These are phyloP conservation scores for Lathyrus oleraceus DNA, from an alignment of 306 rosid genomes.

Conservation along the genomic window DNA sequence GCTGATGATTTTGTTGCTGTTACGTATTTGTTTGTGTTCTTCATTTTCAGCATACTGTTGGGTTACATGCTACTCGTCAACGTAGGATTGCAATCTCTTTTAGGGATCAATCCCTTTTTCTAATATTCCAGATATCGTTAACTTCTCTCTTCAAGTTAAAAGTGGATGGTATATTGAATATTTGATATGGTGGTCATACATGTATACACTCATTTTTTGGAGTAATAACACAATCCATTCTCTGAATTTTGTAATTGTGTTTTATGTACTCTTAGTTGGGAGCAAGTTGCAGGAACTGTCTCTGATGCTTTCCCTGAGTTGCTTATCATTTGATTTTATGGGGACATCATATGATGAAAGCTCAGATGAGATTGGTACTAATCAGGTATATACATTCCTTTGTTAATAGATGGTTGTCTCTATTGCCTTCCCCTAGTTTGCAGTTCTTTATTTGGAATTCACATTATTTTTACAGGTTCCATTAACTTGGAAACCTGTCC, in stretches of 20 bases:
- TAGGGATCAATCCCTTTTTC: slow-evolving; percentile 47
- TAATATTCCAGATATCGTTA: slow-evolving; percentile 50
- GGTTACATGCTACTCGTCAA: slow-evolving; percentile 48
- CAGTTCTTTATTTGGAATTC: slow-evolving; percentile 29
- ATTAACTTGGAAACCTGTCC: slow-evolving; percentile 42
- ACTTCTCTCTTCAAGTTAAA: slow-evolving; percentile 47
- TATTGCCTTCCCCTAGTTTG: slow-evolving; percentile 12
- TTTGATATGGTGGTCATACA: slow-evolving; percentile 17
- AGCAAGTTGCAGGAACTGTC: slow-evolving; percentile 54
- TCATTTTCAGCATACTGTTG: slow-evolving; percentile 43
- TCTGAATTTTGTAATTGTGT: slow-evolving; percentile 29
- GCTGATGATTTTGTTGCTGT: slow-evolving; percentile 28
- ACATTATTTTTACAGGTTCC: slow-evolving; percentile 41
- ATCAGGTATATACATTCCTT: slow-evolving; percentile 44
- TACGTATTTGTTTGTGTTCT: slow-evolving; percentile 21
- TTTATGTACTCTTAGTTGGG: slow-evolving; percentile 39
- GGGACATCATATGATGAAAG: slow-evolving; percentile 56
- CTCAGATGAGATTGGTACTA: slow-evolving; percentile 57
- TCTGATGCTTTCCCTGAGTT: slow-evolving; percentile 42
- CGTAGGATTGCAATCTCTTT: slow-evolving; percentile 53
- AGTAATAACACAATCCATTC: not conserved
- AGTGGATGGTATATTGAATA: slow-evolving; percentile 44
- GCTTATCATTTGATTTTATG: slow-evolving; percentile 55
- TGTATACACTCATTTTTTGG: slow-evolving; percentile 6
- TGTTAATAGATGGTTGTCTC: slow-evolving; percentile 3